Evolutionary conservation across 2,329 filamentous ascomycete genomes (phyloP), one percentile per base, ranked within the genome.

Genomic region (Colletotrichum cuscutae): DNA sequence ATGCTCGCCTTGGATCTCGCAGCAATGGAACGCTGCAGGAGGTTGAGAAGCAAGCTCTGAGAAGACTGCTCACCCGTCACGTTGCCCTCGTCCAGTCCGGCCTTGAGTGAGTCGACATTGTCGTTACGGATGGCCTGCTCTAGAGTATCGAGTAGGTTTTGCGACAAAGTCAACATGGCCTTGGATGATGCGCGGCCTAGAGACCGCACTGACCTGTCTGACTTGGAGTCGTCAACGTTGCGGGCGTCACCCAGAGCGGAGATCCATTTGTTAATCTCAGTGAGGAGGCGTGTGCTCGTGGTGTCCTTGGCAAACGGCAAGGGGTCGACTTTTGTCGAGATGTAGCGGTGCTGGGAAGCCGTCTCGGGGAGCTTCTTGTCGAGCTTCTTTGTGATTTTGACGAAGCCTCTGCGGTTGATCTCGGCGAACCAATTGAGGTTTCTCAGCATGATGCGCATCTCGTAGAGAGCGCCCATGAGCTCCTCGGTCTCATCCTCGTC

Each of bases 301-400:
- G 82, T 85, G 75, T 90, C 96, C 74, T 94, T 95, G 22, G 96
- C 94, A 82, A 99, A 99, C 0, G 94, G 90, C 76, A 92, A 92
- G 2, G 94, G 92, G 76, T 98, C 94, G 70, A 99, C 96, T 84
- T 97, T 98, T 59, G 95, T 95, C 53, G 93, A 91, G 72, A 99
- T 88, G 79, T 98, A 99, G 71, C 92, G 90, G 80, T 94, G 92
- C 84, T 98, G 95, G 0, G 94, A 92, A 63, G 92, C 89, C 4
- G 91, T 90, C 58, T 90, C 89, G 1, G 93, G 89, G 3, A 98
- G 90, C 84, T 97, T 98, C 85, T 99, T 99, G 84, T 99, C 97
- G 58, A 98, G 86, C 84, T 99, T 99, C 86, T 99, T 99, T 64
- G 97, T 98, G 82, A 99, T 99, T 85, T 99, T 99, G 81, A 97